Percentiles rank a stretch among this genome's conserved stretches.
phyloP scores from a whole-genome alignment of 805 yeast species.

The Sporopachydermia lactativora region DNA sequence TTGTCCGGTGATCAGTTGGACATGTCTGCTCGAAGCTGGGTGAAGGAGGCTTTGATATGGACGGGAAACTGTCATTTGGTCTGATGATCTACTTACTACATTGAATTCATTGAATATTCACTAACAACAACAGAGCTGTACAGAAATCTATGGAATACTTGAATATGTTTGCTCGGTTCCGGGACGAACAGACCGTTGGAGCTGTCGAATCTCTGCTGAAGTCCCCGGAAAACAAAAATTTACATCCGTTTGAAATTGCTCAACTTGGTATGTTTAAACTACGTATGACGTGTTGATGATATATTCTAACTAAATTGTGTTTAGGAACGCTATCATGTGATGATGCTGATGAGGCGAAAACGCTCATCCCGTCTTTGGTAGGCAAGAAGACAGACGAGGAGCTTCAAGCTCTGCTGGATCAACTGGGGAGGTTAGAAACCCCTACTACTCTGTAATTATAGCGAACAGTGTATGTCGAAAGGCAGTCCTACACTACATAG shows the following conservation, averaged over 20 bases:
- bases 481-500: too few relatives aligned
- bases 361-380: constrained; percentile 73
- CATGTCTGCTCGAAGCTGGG: background rate
- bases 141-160: constrained; percentile 85
- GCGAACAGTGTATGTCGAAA: too few relatives aligned
- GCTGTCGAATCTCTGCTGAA: constrained; percentile 83
- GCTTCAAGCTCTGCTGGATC: constrained; percentile 75
- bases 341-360: constrained; percentile 93
- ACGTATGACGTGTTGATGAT: constrained; percentile 3
- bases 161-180: constrained; percentile 75
- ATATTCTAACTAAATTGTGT: background rate
- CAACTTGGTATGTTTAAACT: constrained; percentile 36
- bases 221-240: constrained; percentile 52
- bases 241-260: constrained; percentile 94
- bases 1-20: background rate
- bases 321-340: constrained; percentile 81
- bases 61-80: too few relatives aligned
- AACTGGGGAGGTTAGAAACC: constrained; percentile 20
- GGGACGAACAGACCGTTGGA: constrained; percentile 82
- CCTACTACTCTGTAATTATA: background rate
- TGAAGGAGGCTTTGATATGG: too few relatives aligned
- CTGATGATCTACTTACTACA: too few relatives aligned
- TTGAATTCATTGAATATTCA: background rate
- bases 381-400: constrained; percentile 78
- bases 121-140: constrained; percentile 36